Evolutionary conservation across 139 green algal species (phyloP).

Genomic region (Chlamydomonas applanata): DNA sequence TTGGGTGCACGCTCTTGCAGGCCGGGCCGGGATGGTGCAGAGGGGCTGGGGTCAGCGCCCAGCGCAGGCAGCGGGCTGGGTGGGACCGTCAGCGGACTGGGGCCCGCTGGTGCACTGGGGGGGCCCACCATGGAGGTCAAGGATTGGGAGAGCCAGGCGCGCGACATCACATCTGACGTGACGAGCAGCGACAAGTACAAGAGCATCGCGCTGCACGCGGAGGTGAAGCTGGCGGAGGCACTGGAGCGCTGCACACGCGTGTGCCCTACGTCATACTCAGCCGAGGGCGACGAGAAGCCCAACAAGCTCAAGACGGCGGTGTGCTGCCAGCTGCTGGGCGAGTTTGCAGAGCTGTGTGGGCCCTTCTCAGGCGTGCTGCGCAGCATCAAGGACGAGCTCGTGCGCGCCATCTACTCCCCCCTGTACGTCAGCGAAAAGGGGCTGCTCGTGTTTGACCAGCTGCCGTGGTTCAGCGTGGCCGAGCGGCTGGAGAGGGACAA

Average conservation of each 20-base stretch:
- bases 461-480: constrained; percentile 48
- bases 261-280: constrained; percentile 20
- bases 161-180: constrained; percentile 33
- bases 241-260: constrained; percentile 48
- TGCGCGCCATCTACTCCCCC: constrained; percentile 36
- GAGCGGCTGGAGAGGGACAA: constrained; percentile 52
- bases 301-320: constrained; percentile 60
- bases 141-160: constrained; percentile 27
- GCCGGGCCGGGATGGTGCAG: not conserved
- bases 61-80: not conserved
- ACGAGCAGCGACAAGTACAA: constrained; percentile 44
- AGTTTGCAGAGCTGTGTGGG: constrained; percentile 51
- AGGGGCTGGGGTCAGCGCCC: not conserved
- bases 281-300: constrained; percentile 38
- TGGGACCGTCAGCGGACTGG: not conserved
- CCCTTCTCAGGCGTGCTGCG: constrained; percentile 40
- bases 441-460: constrained; percentile 47
- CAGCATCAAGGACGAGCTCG: constrained; percentile 45
- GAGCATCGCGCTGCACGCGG: constrained; percentile 49
- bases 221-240: constrained; percentile 57
- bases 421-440: constrained; percentile 35
- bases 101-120: not conserved
- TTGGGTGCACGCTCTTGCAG: not conserved
- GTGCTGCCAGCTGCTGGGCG: constrained; percentile 57
- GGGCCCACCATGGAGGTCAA: constrained; percentile 19